These are phyloP conservation scores for Syzygium malaccense DNA, from an alignment of 441 rosid species.

Conservation along the genomic window DNA sequence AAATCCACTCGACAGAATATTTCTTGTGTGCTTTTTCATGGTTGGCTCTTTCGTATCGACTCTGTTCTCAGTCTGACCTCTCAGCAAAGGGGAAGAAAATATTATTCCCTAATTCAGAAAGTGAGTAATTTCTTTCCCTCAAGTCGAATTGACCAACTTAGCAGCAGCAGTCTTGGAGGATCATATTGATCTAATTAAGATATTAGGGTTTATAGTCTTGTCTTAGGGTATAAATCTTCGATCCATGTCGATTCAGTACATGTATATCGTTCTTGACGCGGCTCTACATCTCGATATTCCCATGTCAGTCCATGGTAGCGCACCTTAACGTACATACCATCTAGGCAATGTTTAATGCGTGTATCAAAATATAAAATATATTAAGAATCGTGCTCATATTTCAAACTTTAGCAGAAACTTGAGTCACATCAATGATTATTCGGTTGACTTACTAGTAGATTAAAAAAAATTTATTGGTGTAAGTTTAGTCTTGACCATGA, in stretches of 20 bases:
- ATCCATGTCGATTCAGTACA: background rate
- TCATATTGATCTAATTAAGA: background rate
- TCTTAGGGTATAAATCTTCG: background rate
- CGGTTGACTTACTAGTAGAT: background rate
- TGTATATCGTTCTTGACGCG: background rate
- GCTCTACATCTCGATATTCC: background rate
- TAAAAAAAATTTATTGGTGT: background rate
- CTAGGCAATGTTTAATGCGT: background rate
- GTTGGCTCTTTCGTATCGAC: background rate
- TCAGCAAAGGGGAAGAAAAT: background rate
- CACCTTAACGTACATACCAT: background rate
- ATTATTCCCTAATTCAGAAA: background rate
- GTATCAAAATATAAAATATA: background rate
- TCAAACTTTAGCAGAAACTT: background rate
- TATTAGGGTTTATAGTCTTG: background rate
- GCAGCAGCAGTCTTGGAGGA: background rate
- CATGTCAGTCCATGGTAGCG: rapidly evolving
- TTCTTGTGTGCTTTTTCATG: background rate
- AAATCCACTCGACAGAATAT: background rate
- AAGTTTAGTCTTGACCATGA: background rate
- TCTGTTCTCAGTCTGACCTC: background rate
- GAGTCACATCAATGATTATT: background rate
- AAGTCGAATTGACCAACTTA: background rate
- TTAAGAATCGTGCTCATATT: background rate
- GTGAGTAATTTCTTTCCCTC: background rate